A percentile compares a stretch with the other conserved stretches of the same genome.
Conservation (phyloP, 2,329 filamentous ascomycete species). For the Thielaviopsis punctulata region DNA sequence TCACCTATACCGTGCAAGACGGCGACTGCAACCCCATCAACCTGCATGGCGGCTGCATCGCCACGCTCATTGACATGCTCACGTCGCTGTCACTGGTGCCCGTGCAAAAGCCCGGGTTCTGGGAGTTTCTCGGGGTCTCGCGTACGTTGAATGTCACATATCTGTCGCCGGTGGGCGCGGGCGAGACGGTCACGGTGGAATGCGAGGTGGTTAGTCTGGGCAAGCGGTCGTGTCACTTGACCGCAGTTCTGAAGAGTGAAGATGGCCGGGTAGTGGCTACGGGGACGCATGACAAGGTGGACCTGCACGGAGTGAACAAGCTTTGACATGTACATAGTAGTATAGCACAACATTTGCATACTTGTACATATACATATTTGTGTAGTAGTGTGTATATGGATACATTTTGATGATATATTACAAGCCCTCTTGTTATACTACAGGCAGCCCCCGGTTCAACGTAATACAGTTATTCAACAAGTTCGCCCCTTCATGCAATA, state of each 20-base stretch:
- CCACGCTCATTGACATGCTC: constrained; percentile 50
- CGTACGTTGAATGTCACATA: constrained; percentile 51
- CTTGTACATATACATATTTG: constrained; percentile 42
- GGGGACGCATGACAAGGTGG: constrained; percentile 49
- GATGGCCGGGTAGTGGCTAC: constrained; percentile 36
- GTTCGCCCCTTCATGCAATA: constrained; percentile 72
- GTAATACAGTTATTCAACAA: constrained; percentile 68
- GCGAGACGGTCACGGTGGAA: constrained; percentile 33
- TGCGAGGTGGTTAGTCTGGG: constrained; percentile 42
- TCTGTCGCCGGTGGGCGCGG: constrained; percentile 40
- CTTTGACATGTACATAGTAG: constrained; percentile 27
- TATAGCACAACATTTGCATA: constrained; percentile 39
- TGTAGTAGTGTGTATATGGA: constrained; percentile 19
- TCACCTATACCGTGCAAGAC: constrained; percentile 31
- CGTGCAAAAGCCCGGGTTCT: constrained; percentile 36
- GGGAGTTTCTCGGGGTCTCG: constrained; percentile 44
- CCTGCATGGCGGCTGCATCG: constrained; percentile 45
- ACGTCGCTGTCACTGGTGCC: constrained; percentile 42
- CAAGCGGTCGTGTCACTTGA: constrained; percentile 33
- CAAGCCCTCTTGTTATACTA: neutral
- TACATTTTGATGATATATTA: neutral
- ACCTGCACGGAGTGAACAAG: constrained; percentile 30
- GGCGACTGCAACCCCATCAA: constrained; percentile 38
- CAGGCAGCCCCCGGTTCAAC: constrained; percentile 21
- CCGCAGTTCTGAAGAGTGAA: constrained; percentile 35